Percentiles rank a stretch among this genome's conserved stretches.
Conservation (phyloP, 495 filamentous ascomycete species). For the Hypoxylon intermedium region DNA sequence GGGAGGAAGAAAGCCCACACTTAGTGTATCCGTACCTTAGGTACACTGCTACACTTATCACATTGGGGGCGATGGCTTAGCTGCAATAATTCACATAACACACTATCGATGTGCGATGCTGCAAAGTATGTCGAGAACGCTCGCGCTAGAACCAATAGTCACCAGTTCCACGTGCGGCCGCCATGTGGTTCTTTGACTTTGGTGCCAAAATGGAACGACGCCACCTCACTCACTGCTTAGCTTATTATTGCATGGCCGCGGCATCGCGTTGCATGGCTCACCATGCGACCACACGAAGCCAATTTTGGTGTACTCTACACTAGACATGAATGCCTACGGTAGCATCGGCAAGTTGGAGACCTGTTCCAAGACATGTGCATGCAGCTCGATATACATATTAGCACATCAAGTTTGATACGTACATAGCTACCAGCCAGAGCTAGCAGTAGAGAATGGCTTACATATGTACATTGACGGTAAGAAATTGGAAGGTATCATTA, state of each 20-base stretch:
- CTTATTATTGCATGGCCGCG: conserved; percentile 30
- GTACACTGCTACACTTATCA: conserved; percentile 7
- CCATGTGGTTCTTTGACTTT: conserved; percentile 38
- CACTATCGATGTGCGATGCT: conserved; percentile 36
- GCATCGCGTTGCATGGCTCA: conserved; percentile 29
- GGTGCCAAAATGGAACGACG: conserved; percentile 30
- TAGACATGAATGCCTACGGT: conserved; percentile 16
- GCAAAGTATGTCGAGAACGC: conserved; percentile 21
- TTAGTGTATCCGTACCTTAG: no score
- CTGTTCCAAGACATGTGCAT: conserved; percentile 27
- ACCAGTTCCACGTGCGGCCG: conserved; percentile 36
- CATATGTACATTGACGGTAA: no score
- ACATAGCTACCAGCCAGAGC: background rate
- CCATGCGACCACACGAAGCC: conserved; percentile 29
- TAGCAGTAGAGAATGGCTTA: background rate
- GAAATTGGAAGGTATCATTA: no score
- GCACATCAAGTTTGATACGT: conserved; percentile 3
- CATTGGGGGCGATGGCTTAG: conserved; percentile 23
- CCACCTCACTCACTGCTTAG: conserved; percentile 25
- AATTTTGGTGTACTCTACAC: no score
- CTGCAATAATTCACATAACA: conserved; percentile 26
- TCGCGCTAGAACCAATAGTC: conserved; percentile 28
- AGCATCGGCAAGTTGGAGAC: conserved; percentile 34
- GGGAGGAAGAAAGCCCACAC: conserved; percentile 25
- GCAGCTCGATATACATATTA: conserved; percentile 25